phyloP scores from a whole-genome alignment of 306 rosid genomes.

The Trifolium dubium region DNA sequence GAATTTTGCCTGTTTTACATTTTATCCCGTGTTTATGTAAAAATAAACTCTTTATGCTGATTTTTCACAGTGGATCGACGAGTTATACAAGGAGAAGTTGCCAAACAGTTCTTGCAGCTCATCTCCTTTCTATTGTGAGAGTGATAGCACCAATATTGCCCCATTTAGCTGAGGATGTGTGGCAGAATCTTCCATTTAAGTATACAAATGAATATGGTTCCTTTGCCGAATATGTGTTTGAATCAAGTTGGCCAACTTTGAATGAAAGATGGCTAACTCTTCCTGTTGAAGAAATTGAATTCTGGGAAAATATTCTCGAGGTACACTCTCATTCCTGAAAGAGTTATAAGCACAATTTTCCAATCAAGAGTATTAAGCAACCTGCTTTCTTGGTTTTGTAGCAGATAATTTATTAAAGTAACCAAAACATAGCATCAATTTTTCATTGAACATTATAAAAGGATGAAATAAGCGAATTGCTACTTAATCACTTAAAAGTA shows the following conservation, averaged over 20 bases:
- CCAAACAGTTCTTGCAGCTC: slow-evolving; percentile 93
- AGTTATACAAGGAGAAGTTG: slow-evolving; percentile 93
- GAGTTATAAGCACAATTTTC: slow-evolving; percentile 8
- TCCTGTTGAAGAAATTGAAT: slow-evolving; percentile 68
- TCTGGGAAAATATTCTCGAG: slow-evolving; percentile 92
- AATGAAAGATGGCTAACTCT: slow-evolving; percentile 77
- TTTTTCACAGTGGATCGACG: slow-evolving; percentile 69
- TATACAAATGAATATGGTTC: slow-evolving; percentile 68
- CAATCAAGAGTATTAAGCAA: slow-evolving; percentile 6
- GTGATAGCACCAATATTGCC: slow-evolving; percentile 93
- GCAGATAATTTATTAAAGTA: background rate
- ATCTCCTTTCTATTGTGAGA: slow-evolving; percentile 76
- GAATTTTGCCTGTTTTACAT: slow-evolving; percentile 14
- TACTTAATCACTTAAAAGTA: slow-evolving; percentile 7
- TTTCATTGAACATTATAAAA: background rate
- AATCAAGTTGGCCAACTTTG: slow-evolving; percentile 87
- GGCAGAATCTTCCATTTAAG: slow-evolving; percentile 96
- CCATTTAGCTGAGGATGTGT: slow-evolving; percentile 97
- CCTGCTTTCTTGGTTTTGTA: slow-evolving; percentile 6
- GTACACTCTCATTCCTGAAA: slow-evolving; percentile 48
- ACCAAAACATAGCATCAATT: background rate
- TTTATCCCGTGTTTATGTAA: slow-evolving; percentile 14
- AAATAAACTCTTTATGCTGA: slow-evolving; percentile 6
- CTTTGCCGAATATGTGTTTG: slow-evolving; percentile 78
- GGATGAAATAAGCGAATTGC: slow-evolving; percentile 6